Evolutionary conservation across 139 green algal genomes (phyloP), one percentile per base, ranked within the genome.

Genomic region (Closterium sp.): DNA sequence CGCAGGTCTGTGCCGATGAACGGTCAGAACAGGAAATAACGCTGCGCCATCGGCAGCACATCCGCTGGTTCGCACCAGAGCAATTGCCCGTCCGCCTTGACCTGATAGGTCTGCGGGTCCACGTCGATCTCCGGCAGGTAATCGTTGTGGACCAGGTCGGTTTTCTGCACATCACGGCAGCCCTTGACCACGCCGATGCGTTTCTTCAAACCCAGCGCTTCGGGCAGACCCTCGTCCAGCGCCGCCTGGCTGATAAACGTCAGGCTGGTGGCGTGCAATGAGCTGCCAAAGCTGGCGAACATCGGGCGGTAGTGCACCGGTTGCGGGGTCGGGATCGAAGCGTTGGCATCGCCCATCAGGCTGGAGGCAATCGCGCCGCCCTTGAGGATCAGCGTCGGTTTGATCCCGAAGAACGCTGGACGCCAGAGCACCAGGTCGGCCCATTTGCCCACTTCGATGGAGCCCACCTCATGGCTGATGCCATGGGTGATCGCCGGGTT

Each of bases 261-360:
- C 21, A 95, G 69, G 64, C 28, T 86, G 36, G 12, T 69, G 23
- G 86, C 31, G 85, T 86, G 86, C 19, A 85, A 85, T 4, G 90
- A 85, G 21, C 89, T 91, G 64, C 84, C 90, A 21, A 91, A 21
- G 33, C 89, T 85, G 43, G 34, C 91, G 32, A 91, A 95, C 91
- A 93, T 93, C 34, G 90, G 90, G 21, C 66, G 23, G 21, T 19
- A 23, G 66, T 23, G 19, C 23, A 84, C 91, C 8, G 93, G 93
- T 84, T 95, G 86, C 25, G 93, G 93, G 2, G 93, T 94, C 9
- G 93, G 93, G 87, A 95, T 94, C 89, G 28, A 87, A 23, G 88
- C 93, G 43, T 95, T 95, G 9, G 93, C 87, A 89, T 95, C 93
- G 33, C 93, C 93, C 93, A 95, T 95, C 69, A 93, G 93, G 21